Conservation (phyloP, 192 early-diverging fungal genomes). For the Phlyctochytrium planicorne region DNA sequence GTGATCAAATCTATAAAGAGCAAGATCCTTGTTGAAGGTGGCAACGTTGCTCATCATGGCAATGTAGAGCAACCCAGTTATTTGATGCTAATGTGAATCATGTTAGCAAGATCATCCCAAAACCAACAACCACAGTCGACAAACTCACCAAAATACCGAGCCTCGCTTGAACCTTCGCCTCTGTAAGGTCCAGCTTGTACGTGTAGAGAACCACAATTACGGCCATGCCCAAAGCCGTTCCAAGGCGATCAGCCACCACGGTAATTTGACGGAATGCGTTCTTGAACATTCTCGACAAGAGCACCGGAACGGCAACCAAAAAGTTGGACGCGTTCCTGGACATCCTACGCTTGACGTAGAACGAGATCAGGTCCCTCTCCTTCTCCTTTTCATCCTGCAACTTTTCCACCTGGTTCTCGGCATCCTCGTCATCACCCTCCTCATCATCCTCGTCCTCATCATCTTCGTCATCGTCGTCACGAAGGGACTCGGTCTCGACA, state of each 20-base stretch:
- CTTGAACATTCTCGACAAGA: constrained; percentile 29
- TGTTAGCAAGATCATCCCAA: not conserved
- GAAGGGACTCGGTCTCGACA: no score
- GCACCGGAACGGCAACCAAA: constrained; percentile 21
- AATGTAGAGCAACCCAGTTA: constrained; percentile 38
- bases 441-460: no score
- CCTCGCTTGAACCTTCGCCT: constrained; percentile 34
- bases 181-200: constrained; percentile 22
- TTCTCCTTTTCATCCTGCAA: no score
- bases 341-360: no score
- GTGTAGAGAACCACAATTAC: constrained; percentile 42
- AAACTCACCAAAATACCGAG: constrained; percentile 37
- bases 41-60: constrained; percentile 47
- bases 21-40: constrained; percentile 38
- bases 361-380: no score
- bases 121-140: constrained; percentile 11
- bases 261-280: constrained; percentile 36
- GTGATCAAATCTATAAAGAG: constrained; percentile 35
- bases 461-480: no score
- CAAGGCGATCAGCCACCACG: constrained; percentile 33
- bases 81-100: constrained; percentile 33
- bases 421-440: no score
- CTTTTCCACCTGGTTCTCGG: no score
- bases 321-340: constrained; percentile 14
- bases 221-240: constrained; percentile 39